Evolutionary conservation across 202 grass and related monocot species (phyloP).

Genomic region (Schoenoplectus triqueter): DNA sequence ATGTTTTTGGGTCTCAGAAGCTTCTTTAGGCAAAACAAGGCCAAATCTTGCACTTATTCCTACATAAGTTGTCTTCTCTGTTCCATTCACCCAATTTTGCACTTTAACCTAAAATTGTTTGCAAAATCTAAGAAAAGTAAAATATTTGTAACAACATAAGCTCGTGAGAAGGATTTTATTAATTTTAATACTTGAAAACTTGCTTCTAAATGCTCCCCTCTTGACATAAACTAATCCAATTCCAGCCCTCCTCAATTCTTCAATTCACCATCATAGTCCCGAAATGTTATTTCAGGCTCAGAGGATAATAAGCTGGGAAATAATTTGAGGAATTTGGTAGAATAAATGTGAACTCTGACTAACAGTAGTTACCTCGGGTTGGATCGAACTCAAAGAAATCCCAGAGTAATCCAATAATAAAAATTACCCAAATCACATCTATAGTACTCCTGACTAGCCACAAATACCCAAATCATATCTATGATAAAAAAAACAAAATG

Average conservation of each 20-base stretch:
- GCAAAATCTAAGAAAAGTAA: slow-evolving; percentile 18
- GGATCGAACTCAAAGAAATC: background rate
- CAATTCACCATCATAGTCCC: background rate
- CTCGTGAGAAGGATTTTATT: background rate
- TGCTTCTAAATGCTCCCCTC: background rate
- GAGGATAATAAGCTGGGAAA: background rate
- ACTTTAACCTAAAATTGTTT: slow-evolving; percentile 67
- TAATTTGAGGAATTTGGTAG: background rate
- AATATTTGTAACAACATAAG: slow-evolving; percentile 26
- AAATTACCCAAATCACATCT: slow-evolving; percentile 20
- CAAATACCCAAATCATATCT: background rate
- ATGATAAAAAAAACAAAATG: too few species aligned
- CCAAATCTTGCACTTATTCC: slow-evolving; percentile 85
- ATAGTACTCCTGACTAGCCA: background rate
- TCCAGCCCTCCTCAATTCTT: background rate
- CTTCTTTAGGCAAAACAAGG: slow-evolving; percentile 48
- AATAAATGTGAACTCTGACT: slow-evolving; percentile 14
- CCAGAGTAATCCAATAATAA: background rate
- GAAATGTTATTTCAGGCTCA: background rate
- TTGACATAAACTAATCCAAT: background rate
- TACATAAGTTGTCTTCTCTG: slow-evolving; percentile 50
- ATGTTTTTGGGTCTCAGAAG: slow-evolving; percentile 53
- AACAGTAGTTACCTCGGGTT: background rate
- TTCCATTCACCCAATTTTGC: slow-evolving; percentile 83
- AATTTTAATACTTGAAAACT: background rate